These are phyloP conservation scores for Chenopodium suecicum DNA, from an alignment of 148 eudicot genomes.

Conservation along the genomic window DNA sequence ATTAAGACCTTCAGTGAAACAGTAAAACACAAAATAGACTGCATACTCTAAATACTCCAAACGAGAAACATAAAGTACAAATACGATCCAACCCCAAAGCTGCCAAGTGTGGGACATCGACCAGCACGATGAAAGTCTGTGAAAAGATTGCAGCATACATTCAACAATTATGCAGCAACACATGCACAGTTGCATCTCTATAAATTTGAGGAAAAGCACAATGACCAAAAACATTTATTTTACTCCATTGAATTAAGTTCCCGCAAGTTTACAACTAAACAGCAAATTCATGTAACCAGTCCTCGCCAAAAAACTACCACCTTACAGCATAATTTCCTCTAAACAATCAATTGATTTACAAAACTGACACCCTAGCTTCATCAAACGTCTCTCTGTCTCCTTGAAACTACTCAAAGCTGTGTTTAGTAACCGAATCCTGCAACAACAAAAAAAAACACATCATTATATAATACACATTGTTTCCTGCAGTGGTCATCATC, in stretches of 20 bases:
- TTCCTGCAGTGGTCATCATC: not conserved
- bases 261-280: conserved; percentile 20
- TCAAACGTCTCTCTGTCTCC: not conserved
- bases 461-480: not conserved
- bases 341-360: conserved; percentile 19
- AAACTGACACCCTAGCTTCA: conserved; percentile 5
- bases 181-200: not conserved
- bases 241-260: conserved; percentile 10
- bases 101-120: no score
- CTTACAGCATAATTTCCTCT: conserved; percentile 3
- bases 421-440: conserved; percentile 36
- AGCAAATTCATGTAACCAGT: conserved; percentile 4
- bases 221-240: conserved; percentile 15
- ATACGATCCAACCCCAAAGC: no score
- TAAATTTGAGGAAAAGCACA: not conserved
- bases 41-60: no score
- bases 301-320: conserved; percentile 8
- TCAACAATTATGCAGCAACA: not conserved
- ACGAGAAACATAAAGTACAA: no score
- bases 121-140: not conserved
- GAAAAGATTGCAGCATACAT: not conserved
- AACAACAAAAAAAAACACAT: not conserved
- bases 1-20: no score
- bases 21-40: no score
- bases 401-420: conserved; percentile 3